phyloP scores from a whole-genome alignment of 495 filamentous ascomycete genomes.

The Chaetomium tenue region DNA sequence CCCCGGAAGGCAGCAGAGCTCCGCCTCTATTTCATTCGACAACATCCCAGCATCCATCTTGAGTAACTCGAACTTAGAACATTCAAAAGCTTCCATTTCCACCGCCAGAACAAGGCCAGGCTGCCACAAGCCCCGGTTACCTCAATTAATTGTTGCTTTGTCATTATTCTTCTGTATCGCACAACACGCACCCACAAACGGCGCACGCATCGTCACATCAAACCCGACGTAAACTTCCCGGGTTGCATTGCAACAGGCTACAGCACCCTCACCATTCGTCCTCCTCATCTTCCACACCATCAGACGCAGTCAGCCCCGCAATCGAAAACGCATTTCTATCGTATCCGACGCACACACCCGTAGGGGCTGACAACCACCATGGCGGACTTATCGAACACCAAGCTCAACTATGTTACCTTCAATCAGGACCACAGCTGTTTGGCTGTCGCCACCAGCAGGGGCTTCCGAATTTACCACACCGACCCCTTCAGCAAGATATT shows the following conservation, averaged over 20 bases:
- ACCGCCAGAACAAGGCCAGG: not conserved
- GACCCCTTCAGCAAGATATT: slow-evolving; percentile 93
- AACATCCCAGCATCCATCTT: not conserved
- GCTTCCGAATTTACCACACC: slow-evolving; percentile 93
- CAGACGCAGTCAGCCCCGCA: slow-evolving; percentile 1
- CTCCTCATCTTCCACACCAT: not conserved
- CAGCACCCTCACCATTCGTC: not conserved
- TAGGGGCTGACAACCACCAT: slow-evolving; percentile 30
- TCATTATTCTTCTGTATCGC: not conserved
- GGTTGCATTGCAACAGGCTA: not conserved
- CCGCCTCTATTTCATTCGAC: not conserved
- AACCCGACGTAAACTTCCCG: no score
- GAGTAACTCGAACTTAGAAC: not conserved
- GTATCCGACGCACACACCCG: not conserved
- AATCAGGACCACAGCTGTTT: slow-evolving; percentile 98
- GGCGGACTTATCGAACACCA: slow-evolving; percentile 53
- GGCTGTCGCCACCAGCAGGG: slow-evolving; percentile 86
- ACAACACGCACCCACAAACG: not conserved
- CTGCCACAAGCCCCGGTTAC: slow-evolving; percentile 4
- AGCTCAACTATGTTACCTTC: slow-evolving; percentile 97
- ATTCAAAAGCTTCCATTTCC: not conserved
- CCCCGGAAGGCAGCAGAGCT: not conserved
- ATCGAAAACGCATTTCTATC: not conserved
- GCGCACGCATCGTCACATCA: no score
- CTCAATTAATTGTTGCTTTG: not conserved